phyloP scores from a whole-genome alignment of 164 flowering plant genomes.

The Berberis thunbergii region DNA sequence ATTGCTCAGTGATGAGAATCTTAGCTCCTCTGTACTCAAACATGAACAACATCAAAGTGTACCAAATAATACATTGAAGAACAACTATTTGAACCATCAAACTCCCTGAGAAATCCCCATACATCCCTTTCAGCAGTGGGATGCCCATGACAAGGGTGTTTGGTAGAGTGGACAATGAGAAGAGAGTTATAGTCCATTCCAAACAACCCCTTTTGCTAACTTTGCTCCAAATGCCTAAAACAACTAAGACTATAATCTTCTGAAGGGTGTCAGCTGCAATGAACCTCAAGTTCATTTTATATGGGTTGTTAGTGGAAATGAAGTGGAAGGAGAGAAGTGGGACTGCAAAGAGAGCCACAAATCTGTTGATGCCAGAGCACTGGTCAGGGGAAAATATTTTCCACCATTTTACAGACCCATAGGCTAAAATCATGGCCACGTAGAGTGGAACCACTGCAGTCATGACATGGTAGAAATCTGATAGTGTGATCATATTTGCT shows the following conservation, averaged over 20 bases:
- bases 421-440: conserved; percentile 88
- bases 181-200: conserved; percentile 86
- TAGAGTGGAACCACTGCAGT: conserved; percentile 86
- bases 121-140: conserved; percentile 82
- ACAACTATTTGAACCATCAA: conserved; percentile 90
- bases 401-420: conserved; percentile 98
- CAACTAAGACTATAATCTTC: conserved; percentile 46
- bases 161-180: conserved; percentile 79
- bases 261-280: conserved; percentile 85
- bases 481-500: conserved; percentile 36
- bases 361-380: conserved; percentile 90
- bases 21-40: conserved; percentile 86
- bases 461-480: conserved; percentile 61
- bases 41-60: conserved; percentile 82
- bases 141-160: conserved; percentile 96
- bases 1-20: conserved; percentile 69
- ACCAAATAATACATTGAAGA: conserved; percentile 86
- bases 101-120: conserved; percentile 53
- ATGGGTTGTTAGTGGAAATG: conserved; percentile 80
- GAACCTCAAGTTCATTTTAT: conserved; percentile 77
- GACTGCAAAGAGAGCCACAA: conserved; percentile 85
- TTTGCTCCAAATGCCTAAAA: conserved; percentile 52
- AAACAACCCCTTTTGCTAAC: conserved; percentile 45
- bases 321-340: conserved; percentile 89
- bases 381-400: conserved; percentile 88